Evolutionary conservation across 331 rosid genomes (phyloP), one percentile per base, ranked within the genome.

Genomic region (Arachis monticola): DNA sequence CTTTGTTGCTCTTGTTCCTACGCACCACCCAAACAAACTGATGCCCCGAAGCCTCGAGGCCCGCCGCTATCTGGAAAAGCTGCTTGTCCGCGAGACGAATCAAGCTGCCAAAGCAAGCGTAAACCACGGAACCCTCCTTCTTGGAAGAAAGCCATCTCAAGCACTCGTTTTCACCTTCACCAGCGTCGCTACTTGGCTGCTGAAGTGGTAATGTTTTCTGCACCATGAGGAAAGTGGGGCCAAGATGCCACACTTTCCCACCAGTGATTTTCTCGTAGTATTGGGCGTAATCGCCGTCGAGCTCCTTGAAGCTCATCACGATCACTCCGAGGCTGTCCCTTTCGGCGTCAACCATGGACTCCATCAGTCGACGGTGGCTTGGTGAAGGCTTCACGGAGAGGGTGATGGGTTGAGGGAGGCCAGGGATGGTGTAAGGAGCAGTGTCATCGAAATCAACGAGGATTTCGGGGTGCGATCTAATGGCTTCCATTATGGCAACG

Each of bases 401-500:
- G 46, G 74, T 76, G 6, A 73, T 57, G 0, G 77, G 67, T 46
- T 80, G 80, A 0, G 84, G 84, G 0, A 83, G 82, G 44, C 70
- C 80, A 0, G 77, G 84, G 1, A 80, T 44, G 0, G 47, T n/a
- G 27, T 76, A 80, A 4, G 79, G 77, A 0, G 71, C 9, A 8
- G 9, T 79, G 0, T 65, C 41, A 8, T 70, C 72, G 2, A 75
- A 74, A 11, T 1, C 22, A 7, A 73, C 69, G 10, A 73, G 73
- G 31, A 72, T 67, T 30, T 67, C 46, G 0, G 79, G 80, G 31
- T 74, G 72, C 2, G 1, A 17, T 31, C 48, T 62, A 0, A 82
- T 42, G 38, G 82, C 68, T 1, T 82, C 59, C 5, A 82, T 61
- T 30, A 77, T 5, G 60, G 64, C 67, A 0, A 50, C 64, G 11